Evolutionary conservation across 805 yeast genomes (phyloP), one percentile per base, ranked within the genome.

Genomic region (Monosporozyma siamensis): DNA sequence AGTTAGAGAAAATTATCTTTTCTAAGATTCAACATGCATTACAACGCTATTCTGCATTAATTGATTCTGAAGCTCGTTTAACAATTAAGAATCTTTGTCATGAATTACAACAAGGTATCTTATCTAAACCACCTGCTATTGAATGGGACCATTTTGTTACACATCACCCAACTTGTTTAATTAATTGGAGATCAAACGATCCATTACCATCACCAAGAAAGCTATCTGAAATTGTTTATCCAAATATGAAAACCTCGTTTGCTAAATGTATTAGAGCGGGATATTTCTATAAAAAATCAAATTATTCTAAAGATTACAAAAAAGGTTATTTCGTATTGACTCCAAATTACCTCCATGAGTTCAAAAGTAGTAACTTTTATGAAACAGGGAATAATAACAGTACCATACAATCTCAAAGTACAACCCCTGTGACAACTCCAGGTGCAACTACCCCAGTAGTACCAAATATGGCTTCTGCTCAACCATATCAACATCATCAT

Each of bases 121-220:
- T 51, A 59, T 70, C 52, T 12, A 78, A 78, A 51, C 81, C 78
- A 39, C 70, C 77, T n/a, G 72, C 70, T 34, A 64, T 74, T 47
- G 89, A 81, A 59, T 81, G 87, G 87, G 83, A 80, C 54, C 73
- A 74, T 39, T 80, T 79, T 47, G 76, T 81, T 40, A 64, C 67
- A 37, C 61, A 63, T 38, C 67, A 67, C 23, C 67, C 64, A 23
- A 64, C 68, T 44, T 66, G 75, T 40, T 44, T 73, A 25, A 50
- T 63, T 43, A 52, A 60, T 38, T 58, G 65, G 59, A 65, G 64
- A 45, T 56, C 72, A 4, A 61, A 55, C 20, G 63, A 62, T 34
- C 64, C 67, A 5, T 48, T 65, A n/a, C 73, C 72, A 24, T 58
- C 59, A 36, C 61, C 67, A 23, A 59, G 78, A 44, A 73, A 71